Evolutionary conservation across 1,284 basidiomycete species (phyloP), one percentile per base, ranked within the genome.

Genomic region (Cerrena zonata): DNA sequence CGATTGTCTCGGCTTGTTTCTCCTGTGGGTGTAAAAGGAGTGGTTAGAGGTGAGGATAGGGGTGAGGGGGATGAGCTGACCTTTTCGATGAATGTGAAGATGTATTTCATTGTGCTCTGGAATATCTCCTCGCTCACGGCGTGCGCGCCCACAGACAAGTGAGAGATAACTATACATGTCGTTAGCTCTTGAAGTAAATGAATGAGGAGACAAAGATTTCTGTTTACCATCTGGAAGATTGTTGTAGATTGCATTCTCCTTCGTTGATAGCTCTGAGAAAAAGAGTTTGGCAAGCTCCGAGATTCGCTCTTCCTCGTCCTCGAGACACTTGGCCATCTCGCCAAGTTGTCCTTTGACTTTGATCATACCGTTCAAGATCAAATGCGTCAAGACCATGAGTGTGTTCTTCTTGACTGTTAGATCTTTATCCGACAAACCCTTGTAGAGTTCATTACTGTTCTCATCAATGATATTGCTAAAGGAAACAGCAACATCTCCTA

Each of bases 201-300:
- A 7, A 12, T 13, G 12, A 46, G 37, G 12, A 13, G 24, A 53
- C 42, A 24, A 40, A 4, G 41, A 39, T 45, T 7, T 18, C 21
- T 7, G 64, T 77, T 41, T 58, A 85, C 85, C 81, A 71, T 96
- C 94, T 1, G 94, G 95, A 61, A 99, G 69, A 67, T 98, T 98
- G 72, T 99, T 99, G 71, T 98, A 99, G 53, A 99, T 94, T 11
- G 94, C 95, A 65, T 98, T 98, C 64, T 99, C 95, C 73, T 99
- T 99, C n/a, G 84, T 94, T 30, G 92, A 89, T 36, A 99, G 72
- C 64, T 99, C 94, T 22, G 84, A 87, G 76, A 99, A 99, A 82
- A 99, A 99, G 49, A 99, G 69, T 68, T 94, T 96, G 37, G 96
- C 94, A 18, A 99, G 77, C 62, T 98, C 94, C 13, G 88, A 83